Percentiles rank a stretch among this genome's conserved stretches.
Evolutionary conservation across 345 rosid genomes (phyloP).

Genomic region (Populus tremula): DNA sequence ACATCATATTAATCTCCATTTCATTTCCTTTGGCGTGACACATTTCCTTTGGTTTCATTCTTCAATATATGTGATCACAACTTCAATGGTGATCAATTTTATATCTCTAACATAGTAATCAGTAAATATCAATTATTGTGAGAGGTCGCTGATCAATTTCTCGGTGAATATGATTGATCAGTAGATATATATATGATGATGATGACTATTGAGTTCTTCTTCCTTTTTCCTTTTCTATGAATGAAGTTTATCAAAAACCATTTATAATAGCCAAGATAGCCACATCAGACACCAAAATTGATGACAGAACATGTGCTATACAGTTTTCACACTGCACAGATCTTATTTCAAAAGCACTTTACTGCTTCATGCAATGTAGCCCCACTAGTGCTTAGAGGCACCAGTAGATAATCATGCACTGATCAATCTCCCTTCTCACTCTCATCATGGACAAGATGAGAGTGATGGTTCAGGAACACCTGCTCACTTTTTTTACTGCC

Average conservation of each 20-base stretch:
- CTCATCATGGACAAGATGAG: background rate
- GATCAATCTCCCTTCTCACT: background rate
- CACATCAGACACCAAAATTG: no score
- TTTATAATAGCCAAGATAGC: no score
- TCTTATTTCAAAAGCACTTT: background rate
- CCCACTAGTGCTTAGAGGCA: background rate
- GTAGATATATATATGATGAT: no score
- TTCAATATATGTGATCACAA: background rate
- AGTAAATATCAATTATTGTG: no score
- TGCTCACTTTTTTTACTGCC: background rate
- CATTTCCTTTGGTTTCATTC: background rate
- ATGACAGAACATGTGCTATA: no score
- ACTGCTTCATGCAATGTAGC: background rate
- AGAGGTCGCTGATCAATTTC: no score
- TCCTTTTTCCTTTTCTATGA: no score
- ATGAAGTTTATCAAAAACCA: no score
- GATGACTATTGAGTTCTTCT: no score
- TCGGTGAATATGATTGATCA: no score
- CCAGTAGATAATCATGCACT: background rate
- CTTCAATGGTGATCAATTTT: no score
- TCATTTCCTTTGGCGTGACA: background rate
- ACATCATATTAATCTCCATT: background rate
- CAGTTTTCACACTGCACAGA: background rate
- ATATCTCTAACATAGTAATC: no score
- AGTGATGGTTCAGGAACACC: background rate